A percentile compares a stretch with the other conserved stretches of the same genome.
These are phyloP conservation scores for Malassezia japonica DNA, from an alignment of 1,284 basidiomycete species.

Conservation along the genomic window DNA sequence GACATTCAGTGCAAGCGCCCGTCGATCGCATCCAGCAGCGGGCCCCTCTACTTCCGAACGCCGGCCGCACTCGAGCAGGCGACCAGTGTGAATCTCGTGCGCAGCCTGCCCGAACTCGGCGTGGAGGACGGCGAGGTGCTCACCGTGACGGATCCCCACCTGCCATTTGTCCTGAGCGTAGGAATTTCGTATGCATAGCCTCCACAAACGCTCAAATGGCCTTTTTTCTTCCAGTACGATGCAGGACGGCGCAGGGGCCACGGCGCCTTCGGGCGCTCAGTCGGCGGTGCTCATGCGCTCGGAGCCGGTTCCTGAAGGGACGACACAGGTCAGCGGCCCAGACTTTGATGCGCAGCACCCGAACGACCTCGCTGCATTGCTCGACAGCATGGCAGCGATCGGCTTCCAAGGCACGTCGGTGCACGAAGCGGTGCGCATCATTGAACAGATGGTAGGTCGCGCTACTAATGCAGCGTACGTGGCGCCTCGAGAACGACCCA, in stretches of 20 bases:
- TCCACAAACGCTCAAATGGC: constrained; percentile 3
- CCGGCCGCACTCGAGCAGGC: constrained; percentile 78
- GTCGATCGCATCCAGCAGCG: constrained; percentile 20
- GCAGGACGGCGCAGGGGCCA: neutral
- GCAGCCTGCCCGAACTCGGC: constrained; percentile 71
- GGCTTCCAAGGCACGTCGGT: constrained; percentile 93
- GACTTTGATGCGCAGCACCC: constrained; percentile 67
- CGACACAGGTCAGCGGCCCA: constrained; percentile 66
- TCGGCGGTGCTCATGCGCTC: constrained; percentile 21
- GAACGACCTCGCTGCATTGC: constrained; percentile 57
- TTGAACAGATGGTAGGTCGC: constrained; percentile 74
- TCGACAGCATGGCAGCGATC: constrained; percentile 73
- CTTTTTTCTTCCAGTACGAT: constrained; percentile 2
- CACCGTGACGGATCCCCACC: constrained; percentile 71
- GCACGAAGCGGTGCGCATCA: constrained; percentile 75
- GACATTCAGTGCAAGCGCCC: constrained; percentile 38
- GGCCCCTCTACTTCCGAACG: constrained; percentile 76
- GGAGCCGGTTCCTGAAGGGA: constrained; percentile 17
- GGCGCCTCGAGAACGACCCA: constrained; percentile 27
- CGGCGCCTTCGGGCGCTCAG: constrained; percentile 10
- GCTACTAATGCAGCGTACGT: constrained; percentile 20
- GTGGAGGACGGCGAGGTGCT: constrained; percentile 62
- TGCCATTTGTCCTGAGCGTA: constrained; percentile 60
- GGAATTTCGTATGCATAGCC: neutral
- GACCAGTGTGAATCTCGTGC: constrained; percentile 78